These are phyloP conservation scores for Globisporangium recalcitrans DNA, from an alignment of 352 stramenopile species.

Conservation along the genomic window DNA sequence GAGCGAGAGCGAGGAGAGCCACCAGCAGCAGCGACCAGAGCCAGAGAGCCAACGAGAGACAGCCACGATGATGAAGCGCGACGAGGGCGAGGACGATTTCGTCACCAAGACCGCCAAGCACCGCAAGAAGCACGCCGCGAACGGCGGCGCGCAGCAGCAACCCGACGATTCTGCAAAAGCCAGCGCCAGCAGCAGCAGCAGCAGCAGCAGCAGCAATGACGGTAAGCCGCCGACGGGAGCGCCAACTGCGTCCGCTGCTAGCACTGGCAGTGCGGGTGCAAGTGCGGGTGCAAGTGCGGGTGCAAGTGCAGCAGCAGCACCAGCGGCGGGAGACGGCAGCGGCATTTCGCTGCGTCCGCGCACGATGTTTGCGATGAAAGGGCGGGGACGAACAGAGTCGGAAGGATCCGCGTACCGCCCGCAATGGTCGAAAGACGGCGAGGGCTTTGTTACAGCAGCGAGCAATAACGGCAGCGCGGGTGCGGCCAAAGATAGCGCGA, in stretches of 20 bases:
- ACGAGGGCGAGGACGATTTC: slow-evolving; percentile 63
- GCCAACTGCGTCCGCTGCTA: neutral
- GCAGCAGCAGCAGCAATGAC: slow-evolving; percentile 7
- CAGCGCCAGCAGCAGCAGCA: slow-evolving; percentile 2
- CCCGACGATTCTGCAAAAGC: slow-evolving; percentile 14
- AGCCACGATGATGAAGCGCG: slow-evolving; percentile 23
- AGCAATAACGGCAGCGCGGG: slow-evolving; percentile 4
- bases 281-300: neutral
- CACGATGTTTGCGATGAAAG: slow-evolving; percentile 88
- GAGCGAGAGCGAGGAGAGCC: no score
- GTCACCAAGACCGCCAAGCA: slow-evolving; percentile 73
- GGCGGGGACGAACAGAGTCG: slow-evolving; percentile 62
- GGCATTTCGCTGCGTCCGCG: slow-evolving; percentile 75
- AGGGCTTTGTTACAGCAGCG: slow-evolving; percentile 68
- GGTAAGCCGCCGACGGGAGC: slow-evolving; percentile 7
- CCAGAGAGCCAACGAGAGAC: slow-evolving; percentile 1
- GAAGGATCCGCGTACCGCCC: slow-evolving; percentile 67
- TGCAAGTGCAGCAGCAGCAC: slow-evolving; percentile 1
- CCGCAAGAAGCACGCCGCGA: slow-evolving; percentile 46
- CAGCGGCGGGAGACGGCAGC: slow-evolving; percentile 11
- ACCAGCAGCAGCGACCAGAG: neutral
- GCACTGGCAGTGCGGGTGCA: neutral
- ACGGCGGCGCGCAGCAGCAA: slow-evolving; percentile 8
- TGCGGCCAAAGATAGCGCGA: slow-evolving; percentile 19
- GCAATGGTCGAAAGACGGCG: slow-evolving; percentile 84